Base-by-base conservation (phyloP, 495 filamentous ascomycete species). In the Trichoderma gamsii region DNA sequence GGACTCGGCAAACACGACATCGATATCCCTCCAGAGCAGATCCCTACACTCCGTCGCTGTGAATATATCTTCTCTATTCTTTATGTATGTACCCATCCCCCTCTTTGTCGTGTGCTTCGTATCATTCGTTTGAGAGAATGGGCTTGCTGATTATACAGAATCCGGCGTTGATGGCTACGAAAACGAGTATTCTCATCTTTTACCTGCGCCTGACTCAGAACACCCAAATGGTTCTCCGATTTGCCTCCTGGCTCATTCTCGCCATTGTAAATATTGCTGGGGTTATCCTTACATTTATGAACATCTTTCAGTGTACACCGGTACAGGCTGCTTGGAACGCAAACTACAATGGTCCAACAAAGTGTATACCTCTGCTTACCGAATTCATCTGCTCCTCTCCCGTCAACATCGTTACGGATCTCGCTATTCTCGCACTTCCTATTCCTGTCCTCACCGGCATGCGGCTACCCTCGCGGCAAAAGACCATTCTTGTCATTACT, bases 111-210 rank as follows among this genome's bases (percentile, higher is more conserved):
- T 35, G 4, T n/a, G 12, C 21, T n/a, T 23, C 18, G 2, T 11
- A n/a, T 59, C 1, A 23, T 9, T 21, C 4, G 16, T 18, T 27
- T 38, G 0, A 38, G 66, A 35, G 12, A 25, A 23, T 21, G 12
- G 29, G 56, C 8, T 61, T 61, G 25, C 23, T 32, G 25, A 61
- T 65, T 41, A 38, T 64, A 27, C 69, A 97, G 92, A 96, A 97
- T 74, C 93, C 94, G 15, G 89, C 92, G 5, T 83, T 97, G 66
- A 92, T 92, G 89, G 85, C 87, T 1, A 88, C 92, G 64, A 98
- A 97, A 78, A 92, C 92, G 5, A 94, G 91, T n/a, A 92, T 98
- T 70, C 84, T 97, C 64, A 78, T 93, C 68, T 97, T 96, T 75
- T 97, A 92, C 79, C 83, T 96, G 38, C 87, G 89, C 41, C 79